Evolutionary conservation across 2,329 filamentous ascomycete genomes (phyloP), one percentile per base, ranked within the genome.

Genomic region (Aspergillaceae sp.): DNA sequence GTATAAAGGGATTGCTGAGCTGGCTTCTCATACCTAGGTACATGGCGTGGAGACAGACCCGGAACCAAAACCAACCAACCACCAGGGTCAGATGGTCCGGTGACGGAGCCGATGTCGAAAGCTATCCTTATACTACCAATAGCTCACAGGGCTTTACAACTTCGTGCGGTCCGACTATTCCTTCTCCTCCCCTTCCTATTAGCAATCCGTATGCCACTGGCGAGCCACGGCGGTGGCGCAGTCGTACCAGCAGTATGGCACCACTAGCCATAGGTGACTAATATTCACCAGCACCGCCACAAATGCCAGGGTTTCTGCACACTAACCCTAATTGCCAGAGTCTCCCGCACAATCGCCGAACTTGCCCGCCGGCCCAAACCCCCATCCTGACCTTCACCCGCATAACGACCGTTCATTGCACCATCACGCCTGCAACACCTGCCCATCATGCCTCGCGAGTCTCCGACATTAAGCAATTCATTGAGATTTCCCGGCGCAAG

Each of bases 401-500:
- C 51, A 56, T 19, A 19, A 19, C 44, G 48, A 53, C 44, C 48
- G 53, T 45, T 47, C 44, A 40, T 19, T 19, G 19, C 19, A 19
- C 19, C 44, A 45, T 48, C 40, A 38, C 8, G 26, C 11, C 3
- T 19, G 11, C 11, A 19, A 38, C n/a, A 7, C 34, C 38, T 77
- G 75, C 76, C 75, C 87, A 94, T 78, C 75, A 98, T 98, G 92
- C 91, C 92, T 84, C 81, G 83, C 70, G 89, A 87, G 86, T 96
- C 74, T 87, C 83, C 72, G 92, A 97, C 74, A 97, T 97, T 83
- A 97, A 98, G 72, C 73, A 95, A 82, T 98, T 98, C 87, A 94
- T 98, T 75, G 92, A 97, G 86, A 95, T 98, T 83, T 95, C 87
- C 84, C 86, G 91, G 77, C 87, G 92, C 74, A 94, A 95, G 82